These are phyloP conservation scores for Friedmanniomyces endolithicus DNA, from an alignment of 495 filamentous ascomycete genomes.

Conservation along the genomic window DNA sequence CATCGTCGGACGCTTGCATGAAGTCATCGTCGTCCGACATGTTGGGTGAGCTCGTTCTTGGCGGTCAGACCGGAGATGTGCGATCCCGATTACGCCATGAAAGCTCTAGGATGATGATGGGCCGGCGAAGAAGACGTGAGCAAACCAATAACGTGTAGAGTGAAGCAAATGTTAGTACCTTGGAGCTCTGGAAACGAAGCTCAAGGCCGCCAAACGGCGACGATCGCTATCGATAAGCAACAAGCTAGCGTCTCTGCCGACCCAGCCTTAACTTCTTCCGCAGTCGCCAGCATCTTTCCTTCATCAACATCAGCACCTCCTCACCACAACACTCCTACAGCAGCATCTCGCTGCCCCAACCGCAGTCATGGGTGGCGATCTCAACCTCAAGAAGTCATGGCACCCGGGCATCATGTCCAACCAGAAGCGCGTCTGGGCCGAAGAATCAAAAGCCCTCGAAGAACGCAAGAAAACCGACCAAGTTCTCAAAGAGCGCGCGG, in stretches of 20 bases:
- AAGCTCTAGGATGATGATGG: no score
- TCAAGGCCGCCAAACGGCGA: not conserved
- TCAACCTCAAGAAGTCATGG: slow-evolving; percentile 98
- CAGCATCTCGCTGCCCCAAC: not conserved
- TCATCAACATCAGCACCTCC: not conserved
- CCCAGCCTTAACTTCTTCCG: no score
- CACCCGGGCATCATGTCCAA: slow-evolving; percentile 75
- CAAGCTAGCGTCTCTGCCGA: no score
- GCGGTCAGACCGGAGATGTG: no score
- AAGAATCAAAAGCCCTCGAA: slow-evolving; percentile 86
- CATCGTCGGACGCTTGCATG: slow-evolving; percentile 94
- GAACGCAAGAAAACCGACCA: slow-evolving; percentile 86
- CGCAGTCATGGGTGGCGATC: slow-evolving; percentile 63
- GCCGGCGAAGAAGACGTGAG: no score
- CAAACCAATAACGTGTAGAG: not conserved
- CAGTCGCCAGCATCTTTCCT: not conserved
- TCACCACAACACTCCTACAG: not conserved
- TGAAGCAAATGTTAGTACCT: not conserved
- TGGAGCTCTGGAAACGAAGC: not conserved
- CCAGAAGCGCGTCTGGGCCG: slow-evolving; percentile 69
- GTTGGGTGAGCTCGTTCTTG: not conserved
- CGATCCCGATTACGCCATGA: no score
- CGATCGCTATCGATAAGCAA: not conserved
- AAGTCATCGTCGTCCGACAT: slow-evolving; percentile 99
- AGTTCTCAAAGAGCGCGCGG: slow-evolving; percentile 77